Base-by-base conservation (phyloP, 106 monocot species). In the Platanthera zijinensis region DNA sequence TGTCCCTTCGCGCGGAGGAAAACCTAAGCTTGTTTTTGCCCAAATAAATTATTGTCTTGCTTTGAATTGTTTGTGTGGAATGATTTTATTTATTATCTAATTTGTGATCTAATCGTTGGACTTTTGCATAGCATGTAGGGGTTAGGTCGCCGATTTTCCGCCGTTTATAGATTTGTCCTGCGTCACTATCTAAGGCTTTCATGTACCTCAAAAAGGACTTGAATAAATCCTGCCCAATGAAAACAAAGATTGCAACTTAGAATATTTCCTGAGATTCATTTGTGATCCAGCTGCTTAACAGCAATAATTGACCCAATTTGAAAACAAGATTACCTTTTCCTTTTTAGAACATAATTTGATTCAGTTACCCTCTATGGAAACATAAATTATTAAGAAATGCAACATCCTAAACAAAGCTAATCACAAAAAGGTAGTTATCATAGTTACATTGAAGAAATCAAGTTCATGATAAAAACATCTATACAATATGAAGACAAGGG, bases 321-420 rank as follows among this genome's bases (percentile, higher is more conserved):
- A 32, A 66, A 4, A 7, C 32, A 11, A 66, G 66, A 66, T 30
- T 66, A 4, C 18, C 25, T 66, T 13, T 66, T 12, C 32, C 66
- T 66, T 66, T 66, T 32, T 12, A 30, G 28, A 66, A 19, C 66
- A 66, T 25, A 66, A 66, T 66, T 66, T 66, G 32, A 12, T 32
- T 66, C 66, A 32, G 66, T 21, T 66, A 66, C 32, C 32, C 5
- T 63, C 56, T 63, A 66, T 32, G 66, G 12, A 25, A 66, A 30
- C 12, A 66, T 3, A 66, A 66, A 66, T 32, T 10, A 66, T 11
- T 32, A 66, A 32, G 10, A 66, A 66, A 66, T 66, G 32, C 66
- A 30, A 19, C 66, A 66, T n/a, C 66, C 32, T 66, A 32, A 61
- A 61, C 59, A 61, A 32, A 66, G 66, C 66, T 39, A 66, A 32